phyloP scores from a whole-genome alignment of 352 stramenopile genomes.

The Phytopythium oedochilum region DNA sequence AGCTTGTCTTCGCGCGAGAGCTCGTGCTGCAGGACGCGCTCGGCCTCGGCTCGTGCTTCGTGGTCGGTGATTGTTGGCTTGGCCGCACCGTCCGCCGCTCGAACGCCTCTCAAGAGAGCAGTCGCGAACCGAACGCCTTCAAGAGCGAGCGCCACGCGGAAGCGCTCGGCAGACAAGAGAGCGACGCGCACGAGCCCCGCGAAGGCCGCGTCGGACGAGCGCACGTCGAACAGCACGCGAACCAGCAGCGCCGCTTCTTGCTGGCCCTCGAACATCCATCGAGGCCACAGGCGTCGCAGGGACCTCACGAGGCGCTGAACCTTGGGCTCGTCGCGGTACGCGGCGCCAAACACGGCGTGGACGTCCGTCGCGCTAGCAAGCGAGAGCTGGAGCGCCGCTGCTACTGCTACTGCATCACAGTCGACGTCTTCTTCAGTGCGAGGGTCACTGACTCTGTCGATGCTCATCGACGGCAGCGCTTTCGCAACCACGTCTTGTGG shows the following conservation, averaged over 20 bases:
- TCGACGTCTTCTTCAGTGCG: background rate
- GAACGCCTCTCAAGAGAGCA: slow-evolving; percentile 17
- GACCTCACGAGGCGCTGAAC: slow-evolving; percentile 54
- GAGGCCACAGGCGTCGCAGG: slow-evolving; percentile 55
- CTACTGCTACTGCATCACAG: slow-evolving; percentile 28
- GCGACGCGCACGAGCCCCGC: slow-evolving; percentile 59
- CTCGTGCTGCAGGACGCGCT: slow-evolving; percentile 5
- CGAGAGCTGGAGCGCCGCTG: slow-evolving; percentile 29
- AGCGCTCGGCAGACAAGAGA: slow-evolving; percentile 32
- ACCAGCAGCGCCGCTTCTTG: slow-evolving; percentile 56
- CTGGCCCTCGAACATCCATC: slow-evolving; percentile 72
- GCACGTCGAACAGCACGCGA: slow-evolving; percentile 55
- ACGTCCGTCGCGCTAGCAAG: slow-evolving; percentile 52
- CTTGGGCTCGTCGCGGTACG: slow-evolving; percentile 53
- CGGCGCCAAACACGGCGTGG: slow-evolving; percentile 57
- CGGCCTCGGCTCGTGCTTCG: slow-evolving; percentile 6
- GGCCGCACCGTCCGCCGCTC: slow-evolving; percentile 14
- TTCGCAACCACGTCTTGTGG: slow-evolving; percentile 34
- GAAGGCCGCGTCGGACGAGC: slow-evolving; percentile 60
- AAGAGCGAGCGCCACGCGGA: slow-evolving; percentile 32
- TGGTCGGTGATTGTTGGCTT: slow-evolving; percentile 25
- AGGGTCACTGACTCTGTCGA: background rate
- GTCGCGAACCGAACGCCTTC: slow-evolving; percentile 40
- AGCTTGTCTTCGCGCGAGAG: slow-evolving; percentile 45
- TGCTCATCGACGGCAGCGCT: background rate